Evolutionary conservation across 176 grass and related monocot genomes (phyloP), one percentile per base, ranked within the genome.

Genomic region (Hsuehochloa calcarea): DNA sequence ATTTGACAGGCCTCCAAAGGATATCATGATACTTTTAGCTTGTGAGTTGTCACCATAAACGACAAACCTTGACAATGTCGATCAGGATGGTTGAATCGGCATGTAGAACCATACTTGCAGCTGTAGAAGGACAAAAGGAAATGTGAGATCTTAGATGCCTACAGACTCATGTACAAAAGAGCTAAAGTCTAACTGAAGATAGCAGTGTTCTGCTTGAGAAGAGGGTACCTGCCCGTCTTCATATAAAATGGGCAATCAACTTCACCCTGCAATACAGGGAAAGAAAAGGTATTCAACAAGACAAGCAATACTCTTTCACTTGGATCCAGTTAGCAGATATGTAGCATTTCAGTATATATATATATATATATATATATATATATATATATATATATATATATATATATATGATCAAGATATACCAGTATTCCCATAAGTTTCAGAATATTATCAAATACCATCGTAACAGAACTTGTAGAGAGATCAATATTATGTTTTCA

Each of bases 171-270:
- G 44, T 61, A 31, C 15, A 85, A 35, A 87, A 39, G 46, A 84
- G 44, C 43, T 37, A 55, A 87, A 82, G 6, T 44, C 17, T n/a
- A 76, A 45, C 26, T 40, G 19, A 67, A 88, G 14, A 85, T 78
- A 52, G 50, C 7, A 70, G 22, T 69, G 41, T 77, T 43, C 15
- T 84, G 69, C 27, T 69, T 3, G 65, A 73, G 68, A 54, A 80
- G 23, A 69, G 40, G 41, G 46, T 85, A 98, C 96, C 93, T 94
- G 87, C 96, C 93, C 63, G 88, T 99, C 86, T 99, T 96, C 76
- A 99, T 69, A 74, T 96, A 99, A 91, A 99, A 99, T 66, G 96
- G 83, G 39, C 96, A 99, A 91, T 99, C 93, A 74, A 54, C 51
- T 92, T 96, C 91, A 75, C 88, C 93, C 96, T 99, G 75, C 70